Evolutionary conservation across 2,329 filamentous ascomycete genomes (phyloP).

Genomic region (Fusarium sp.): DNA sequence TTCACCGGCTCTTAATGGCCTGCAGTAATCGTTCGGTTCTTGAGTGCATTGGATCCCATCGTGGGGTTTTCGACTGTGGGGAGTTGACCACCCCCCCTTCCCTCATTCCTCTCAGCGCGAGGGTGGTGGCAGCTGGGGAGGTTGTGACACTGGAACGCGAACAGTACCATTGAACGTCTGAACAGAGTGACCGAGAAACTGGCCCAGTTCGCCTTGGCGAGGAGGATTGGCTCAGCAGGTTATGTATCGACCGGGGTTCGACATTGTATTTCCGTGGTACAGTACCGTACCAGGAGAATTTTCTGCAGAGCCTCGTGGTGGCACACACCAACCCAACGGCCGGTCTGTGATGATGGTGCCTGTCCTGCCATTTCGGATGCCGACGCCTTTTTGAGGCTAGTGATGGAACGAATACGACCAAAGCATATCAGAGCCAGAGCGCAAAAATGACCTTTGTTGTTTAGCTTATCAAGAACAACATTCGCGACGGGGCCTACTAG

Average conservation of each 20-base stretch:
- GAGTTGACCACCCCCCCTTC: not conserved
- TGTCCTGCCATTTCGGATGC: slow-evolving; percentile 26
- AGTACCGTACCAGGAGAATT: not conserved
- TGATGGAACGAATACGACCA: not conserved
- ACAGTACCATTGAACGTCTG: not conserved
- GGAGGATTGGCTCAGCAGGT: not conserved
- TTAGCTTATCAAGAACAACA: not conserved
- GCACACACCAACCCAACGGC: slow-evolving; percentile 2
- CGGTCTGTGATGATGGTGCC: slow-evolving; percentile 11
- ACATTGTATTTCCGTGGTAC: not conserved
- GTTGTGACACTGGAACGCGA: slow-evolving; percentile 3
- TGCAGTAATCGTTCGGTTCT: slow-evolving; percentile 9
- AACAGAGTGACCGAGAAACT: not conserved
- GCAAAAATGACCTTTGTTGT: not conserved
- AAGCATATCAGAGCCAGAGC: not conserved
- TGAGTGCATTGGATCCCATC: not conserved
- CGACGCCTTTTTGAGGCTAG: slow-evolving; percentile 12
- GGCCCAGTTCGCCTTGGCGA: not conserved
- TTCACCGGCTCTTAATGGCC: not conserved
- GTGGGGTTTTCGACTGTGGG: slow-evolving; percentile 3
- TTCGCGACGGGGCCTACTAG: not conserved
- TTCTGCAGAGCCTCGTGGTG: slow-evolving; percentile 7
- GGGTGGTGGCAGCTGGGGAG: not conserved
- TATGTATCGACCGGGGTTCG: not conserved
- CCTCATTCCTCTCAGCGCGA: not conserved